A percentile compares a stretch with the other conserved stretches of the same genome.
phyloP scores from a whole-genome alignment of 2,329 filamentous ascomycete genomes.

The Orbilia blumenaviensis region DNA sequence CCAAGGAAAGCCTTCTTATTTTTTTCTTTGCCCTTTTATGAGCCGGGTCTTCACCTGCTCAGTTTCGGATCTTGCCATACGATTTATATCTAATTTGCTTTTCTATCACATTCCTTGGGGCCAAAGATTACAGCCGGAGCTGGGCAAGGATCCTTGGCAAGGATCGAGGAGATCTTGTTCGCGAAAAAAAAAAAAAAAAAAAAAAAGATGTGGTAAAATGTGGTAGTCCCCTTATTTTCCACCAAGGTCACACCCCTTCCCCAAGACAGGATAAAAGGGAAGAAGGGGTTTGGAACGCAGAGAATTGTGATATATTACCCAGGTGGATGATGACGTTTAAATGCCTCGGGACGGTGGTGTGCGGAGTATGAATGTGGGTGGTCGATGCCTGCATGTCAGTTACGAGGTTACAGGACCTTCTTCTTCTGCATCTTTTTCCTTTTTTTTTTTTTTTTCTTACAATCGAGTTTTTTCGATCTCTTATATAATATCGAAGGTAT shows the following conservation, averaged over 20 bases:
- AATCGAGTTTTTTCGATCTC: too few species aligned
- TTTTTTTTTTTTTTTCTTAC: too few species aligned
- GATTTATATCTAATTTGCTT: conserved; percentile 20
- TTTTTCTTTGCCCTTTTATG: too few species aligned
- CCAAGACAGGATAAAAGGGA: conserved; percentile 3
- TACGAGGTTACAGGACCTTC: conserved; percentile 19
- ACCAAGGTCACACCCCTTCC: neutral
- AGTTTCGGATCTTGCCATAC: conserved; percentile 34
- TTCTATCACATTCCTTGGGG: conserved; percentile 23
- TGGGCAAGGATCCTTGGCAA: conserved; percentile 9
- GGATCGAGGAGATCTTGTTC: conserved; percentile 8
- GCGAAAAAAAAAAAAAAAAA: too few species aligned
- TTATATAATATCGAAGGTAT: conserved; percentile 27
- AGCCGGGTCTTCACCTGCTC: conserved; percentile 30
- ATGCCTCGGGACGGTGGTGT: conserved; percentile 29
- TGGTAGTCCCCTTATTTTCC: conserved; percentile 1
- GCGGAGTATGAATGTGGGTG: neutral
- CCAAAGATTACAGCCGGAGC: conserved; percentile 3
- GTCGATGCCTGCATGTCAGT: conserved; percentile 8
- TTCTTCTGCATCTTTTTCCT: conserved; percentile 40
- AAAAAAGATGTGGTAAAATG: too few species aligned
- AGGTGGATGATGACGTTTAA: conserved; percentile 37
- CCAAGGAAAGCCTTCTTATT: neutral
- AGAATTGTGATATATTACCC: conserved; percentile 4
- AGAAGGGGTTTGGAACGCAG: neutral